A percentile compares a stretch with the other conserved stretches of the same genome.
phyloP scores from a whole-genome alignment of 352 stramenopile genomes.

The Pythium sp. region DNA sequence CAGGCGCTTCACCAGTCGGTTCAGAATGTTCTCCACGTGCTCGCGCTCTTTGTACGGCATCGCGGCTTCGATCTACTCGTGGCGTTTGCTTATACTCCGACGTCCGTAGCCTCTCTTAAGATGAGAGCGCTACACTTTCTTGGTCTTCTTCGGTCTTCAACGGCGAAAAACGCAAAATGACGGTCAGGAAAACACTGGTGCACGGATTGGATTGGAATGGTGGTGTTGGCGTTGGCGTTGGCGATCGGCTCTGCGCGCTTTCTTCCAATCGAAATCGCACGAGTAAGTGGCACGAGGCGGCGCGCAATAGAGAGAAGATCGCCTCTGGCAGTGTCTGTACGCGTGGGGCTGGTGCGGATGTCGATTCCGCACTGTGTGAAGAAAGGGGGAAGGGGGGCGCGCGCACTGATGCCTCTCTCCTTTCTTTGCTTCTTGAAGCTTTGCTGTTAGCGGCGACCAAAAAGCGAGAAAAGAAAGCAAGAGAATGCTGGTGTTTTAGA shows the following conservation, averaged over 20 bases:
- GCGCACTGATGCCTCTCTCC: neutral
- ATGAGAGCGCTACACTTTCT: neutral
- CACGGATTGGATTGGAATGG: neutral
- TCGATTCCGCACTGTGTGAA: slow-evolving; percentile 9
- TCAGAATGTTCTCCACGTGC: slow-evolving; percentile 57
- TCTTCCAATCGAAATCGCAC: neutral
- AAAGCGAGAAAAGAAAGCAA: slow-evolving; percentile 1
- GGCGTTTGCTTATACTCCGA: neutral
- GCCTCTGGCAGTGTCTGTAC: no score
- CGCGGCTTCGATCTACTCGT: neutral
- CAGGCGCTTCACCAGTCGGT: slow-evolving; percentile 62
- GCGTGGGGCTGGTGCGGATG: neutral
- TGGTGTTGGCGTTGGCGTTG: neutral
- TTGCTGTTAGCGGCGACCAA: neutral
- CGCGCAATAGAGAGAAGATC: neutral
- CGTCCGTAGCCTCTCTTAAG: neutral
- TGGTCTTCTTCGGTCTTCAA: slow-evolving; percentile 4
- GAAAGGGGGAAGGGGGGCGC: neutral
- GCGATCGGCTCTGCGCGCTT: neutral
- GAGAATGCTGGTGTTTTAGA: neutral
- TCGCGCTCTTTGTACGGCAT: slow-evolving; percentile 53
- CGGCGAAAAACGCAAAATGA: neutral
- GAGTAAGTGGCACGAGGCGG: neutral
- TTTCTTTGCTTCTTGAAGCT: slow-evolving; percentile 14
- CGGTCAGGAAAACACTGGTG: neutral